A percentile compares a stretch with the other conserved stretches of the same genome.
Evolutionary conservation across 192 early-diverging fungal species (phyloP).

Genomic region (Lunasporangiospora selenospora): DNA sequence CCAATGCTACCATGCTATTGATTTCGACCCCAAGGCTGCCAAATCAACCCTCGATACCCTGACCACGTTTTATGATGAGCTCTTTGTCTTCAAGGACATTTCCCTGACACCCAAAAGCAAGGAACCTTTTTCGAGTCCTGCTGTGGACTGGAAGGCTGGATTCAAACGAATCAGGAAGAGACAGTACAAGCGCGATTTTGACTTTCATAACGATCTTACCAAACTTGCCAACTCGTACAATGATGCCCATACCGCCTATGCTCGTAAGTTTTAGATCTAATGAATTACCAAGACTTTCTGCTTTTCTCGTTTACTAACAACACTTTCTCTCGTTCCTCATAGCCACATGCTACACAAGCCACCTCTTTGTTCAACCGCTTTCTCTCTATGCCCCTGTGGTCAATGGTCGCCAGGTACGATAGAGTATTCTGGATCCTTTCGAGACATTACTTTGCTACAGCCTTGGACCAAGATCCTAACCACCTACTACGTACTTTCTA

Average conservation of each 20-base stretch:
- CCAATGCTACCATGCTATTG: conserved; percentile 16
- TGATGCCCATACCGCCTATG: conserved; percentile 20
- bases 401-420: conserved; percentile 14
- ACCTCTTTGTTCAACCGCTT: conserved; percentile 11
- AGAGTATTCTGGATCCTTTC: too few species aligned
- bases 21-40: not conserved
- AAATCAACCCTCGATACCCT: not conserved
- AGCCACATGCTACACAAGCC: conserved; percentile 20
- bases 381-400: conserved; percentile 24
- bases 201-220: conserved; percentile 14
- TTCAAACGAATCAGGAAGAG: conserved; percentile 4
- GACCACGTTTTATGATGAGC: conserved; percentile 7
- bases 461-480: too few species aligned
- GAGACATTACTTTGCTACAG: too few species aligned
- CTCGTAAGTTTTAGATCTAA: conserved; percentile 7
- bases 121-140: conserved; percentile 7
- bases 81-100: conserved; percentile 16
- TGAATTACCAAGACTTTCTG: too few species aligned
- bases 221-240: not conserved
- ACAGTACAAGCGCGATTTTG: conserved; percentile 7
- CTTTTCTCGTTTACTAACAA: too few species aligned
- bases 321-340: too few species aligned
- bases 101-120: conserved; percentile 9
- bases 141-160: not conserved
- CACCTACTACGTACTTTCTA: too few species aligned